Conservation (phyloP, 108 stramenopile genomes). For the Schizochytrium sp. region DNA sequence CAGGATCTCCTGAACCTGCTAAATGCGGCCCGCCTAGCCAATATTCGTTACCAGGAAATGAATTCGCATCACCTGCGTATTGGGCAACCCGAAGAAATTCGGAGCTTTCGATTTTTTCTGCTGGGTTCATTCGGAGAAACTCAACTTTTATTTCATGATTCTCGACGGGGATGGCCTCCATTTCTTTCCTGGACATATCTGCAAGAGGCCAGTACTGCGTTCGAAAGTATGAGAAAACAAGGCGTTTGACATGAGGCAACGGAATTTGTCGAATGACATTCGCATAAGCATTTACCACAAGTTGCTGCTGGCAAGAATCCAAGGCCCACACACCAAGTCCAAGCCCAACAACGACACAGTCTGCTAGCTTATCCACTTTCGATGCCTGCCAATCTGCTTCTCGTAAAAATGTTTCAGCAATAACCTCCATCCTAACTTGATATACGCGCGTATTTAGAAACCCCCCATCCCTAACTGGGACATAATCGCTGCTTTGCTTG, state of each 20-base stretch:
- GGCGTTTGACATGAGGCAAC: neutral
- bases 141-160: neutral
- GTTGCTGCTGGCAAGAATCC: neutral
- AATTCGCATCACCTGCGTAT: slow-evolving; percentile 2
- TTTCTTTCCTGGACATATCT: no score
- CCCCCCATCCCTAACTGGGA: neutral
- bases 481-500: neutral
- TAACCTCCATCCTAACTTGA: slow-evolving; percentile 5
- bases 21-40: slow-evolving; percentile 5
- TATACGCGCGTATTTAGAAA: neutral
- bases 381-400: slow-evolving; percentile 15
- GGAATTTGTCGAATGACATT: neutral
- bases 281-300: neutral
- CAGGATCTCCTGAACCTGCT: slow-evolving; percentile 24
- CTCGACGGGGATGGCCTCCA: neutral
- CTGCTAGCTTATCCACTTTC: neutral
- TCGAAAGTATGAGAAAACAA: slow-evolving; percentile 42
- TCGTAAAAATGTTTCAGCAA: slow-evolving; percentile 39
- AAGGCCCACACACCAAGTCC: slow-evolving; percentile 47
- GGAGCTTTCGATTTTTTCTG: neutral
- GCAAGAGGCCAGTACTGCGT: neutral
- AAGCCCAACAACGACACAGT: slow-evolving; percentile 36
- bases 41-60: slow-evolving; percentile 45
- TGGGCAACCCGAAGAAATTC: slow-evolving; percentile 2
- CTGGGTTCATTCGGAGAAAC: neutral